Evolutionary conservation across 306 rosid genomes (phyloP), one percentile per base, ranked within the genome.

Genomic region (Sicyos baderoa): DNA sequence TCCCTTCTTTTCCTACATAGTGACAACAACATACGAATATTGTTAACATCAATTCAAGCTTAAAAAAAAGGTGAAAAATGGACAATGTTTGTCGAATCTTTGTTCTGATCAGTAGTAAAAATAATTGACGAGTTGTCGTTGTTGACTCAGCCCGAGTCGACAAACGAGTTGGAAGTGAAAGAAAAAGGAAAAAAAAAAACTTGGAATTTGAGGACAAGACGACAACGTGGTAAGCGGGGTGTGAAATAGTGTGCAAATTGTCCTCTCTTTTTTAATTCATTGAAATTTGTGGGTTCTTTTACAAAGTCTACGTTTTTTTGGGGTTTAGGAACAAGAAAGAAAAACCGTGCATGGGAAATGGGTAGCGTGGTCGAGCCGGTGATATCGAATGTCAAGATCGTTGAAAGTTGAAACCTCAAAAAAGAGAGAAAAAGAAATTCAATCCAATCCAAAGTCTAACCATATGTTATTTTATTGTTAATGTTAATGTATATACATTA

Each of bases 311-410:
- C 62, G 37, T 54, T 29, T 29, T 47, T 67, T 80, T 75, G 65
- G 78, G 85, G 76, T 29, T 66, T 81, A 21, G 75, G 62, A 58
- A 48, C 45, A 12, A 54, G 59, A 14, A 71, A 21, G 66, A 21
- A 29, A 50, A 13, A 62, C 11, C 13, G 54, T 70, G 84, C 77
- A 52, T 81, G 76, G 96, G 86, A 83, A 78, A 44, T 68, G 79
- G 94, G 79, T 18, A 82, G 77, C 97, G 96, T 89, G 85, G 86
- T 87, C 82, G 85, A 78, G 68, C 88, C 85, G 74, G 35, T 68
- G 75, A 56, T 40, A 18, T 7, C 44, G 32, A 63, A 62, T 32
- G 37, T 45, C 73, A 74, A 75, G 70, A 74, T 76, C 72, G 76
- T 83, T 78, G 83, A 79, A 77, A 79, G 56, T 5, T 21, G 17